Evolutionary conservation across 495 filamentous ascomycete genomes (phyloP).

Genomic region (Penicillium robsamsonii): DNA sequence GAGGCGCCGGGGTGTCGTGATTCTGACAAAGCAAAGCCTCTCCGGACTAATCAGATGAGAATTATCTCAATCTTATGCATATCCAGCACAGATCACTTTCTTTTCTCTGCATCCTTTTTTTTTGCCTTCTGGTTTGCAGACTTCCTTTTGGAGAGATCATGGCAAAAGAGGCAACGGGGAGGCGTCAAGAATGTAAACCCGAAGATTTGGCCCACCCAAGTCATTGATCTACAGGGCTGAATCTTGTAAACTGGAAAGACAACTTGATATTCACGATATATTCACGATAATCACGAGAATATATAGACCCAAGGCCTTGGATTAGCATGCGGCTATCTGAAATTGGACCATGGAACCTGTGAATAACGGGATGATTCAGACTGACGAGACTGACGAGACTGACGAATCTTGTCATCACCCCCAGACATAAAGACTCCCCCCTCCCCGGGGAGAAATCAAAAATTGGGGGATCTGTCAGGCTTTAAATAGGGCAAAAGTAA

Average conservation of each 20-base stretch:
- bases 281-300: background rate
- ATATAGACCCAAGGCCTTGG: slow-evolving; percentile 22
- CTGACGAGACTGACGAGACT: slow-evolving; percentile 39
- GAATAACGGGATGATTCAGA: slow-evolving; percentile 29
- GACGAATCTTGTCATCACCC: slow-evolving; percentile 40
- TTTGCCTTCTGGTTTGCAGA: slow-evolving; percentile 2
- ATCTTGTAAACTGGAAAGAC: background rate
- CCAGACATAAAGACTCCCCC: slow-evolving; percentile 10
- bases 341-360: slow-evolving; percentile 29
- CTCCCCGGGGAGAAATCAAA: background rate
- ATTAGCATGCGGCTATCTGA: slow-evolving; percentile 17
- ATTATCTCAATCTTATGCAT: slow-evolving; percentile 9
- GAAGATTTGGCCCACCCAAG: slow-evolving; percentile 1
- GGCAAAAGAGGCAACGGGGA: slow-evolving; percentile 10
- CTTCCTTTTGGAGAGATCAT: background rate
- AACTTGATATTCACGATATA: background rate
- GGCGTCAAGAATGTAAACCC: background rate
- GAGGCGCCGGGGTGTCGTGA: slow-evolving; percentile 35
- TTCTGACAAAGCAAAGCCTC: slow-evolving; percentile 35
- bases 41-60: slow-evolving; percentile 19
- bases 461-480: slow-evolving; percentile 7
- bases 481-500: slow-evolving; percentile 29
- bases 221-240: background rate
- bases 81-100: slow-evolving; percentile 4
- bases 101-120: slow-evolving; percentile 2